Conservation (phyloP, 371 early-diverging fungal genomes). For the Mucor velutinosus region DNA sequence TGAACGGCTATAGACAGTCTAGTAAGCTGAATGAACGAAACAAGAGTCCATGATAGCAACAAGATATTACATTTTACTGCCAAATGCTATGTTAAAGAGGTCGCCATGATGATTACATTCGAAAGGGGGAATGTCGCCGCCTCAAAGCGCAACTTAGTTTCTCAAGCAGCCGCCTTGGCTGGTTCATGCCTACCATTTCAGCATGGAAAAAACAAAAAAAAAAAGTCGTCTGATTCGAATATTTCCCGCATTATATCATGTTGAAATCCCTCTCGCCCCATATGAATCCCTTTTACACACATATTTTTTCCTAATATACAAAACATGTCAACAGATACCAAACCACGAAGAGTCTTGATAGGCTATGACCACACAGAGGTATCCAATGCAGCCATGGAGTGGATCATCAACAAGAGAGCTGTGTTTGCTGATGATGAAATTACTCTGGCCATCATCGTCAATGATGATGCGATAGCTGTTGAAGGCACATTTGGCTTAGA, state of each 20-base stretch:
- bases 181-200: background rate
- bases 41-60: too few species aligned
- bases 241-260: background rate
- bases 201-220: background rate
- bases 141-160: background rate
- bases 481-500: slow-evolving; percentile 40
- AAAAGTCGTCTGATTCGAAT: background rate
- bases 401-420: slow-evolving; percentile 25
- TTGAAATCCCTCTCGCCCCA: background rate
- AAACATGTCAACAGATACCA: background rate
- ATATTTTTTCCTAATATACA: background rate
- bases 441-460: slow-evolving; percentile 25
- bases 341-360: slow-evolving; percentile 23
- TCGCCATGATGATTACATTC: background rate
- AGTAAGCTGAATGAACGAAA: background rate
- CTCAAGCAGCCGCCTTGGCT: background rate
- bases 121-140: background rate
- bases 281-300: background rate
- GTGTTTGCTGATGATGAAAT: slow-evolving; percentile 28
- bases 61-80: too few species aligned
- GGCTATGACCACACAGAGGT: slow-evolving; percentile 32
- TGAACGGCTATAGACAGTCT: background rate
- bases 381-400: slow-evolving; percentile 31
- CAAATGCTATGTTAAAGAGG: background rate
- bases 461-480: slow-evolving; percentile 32